phyloP scores from a whole-genome alignment of 305 asterid species.

The Solanum chacoense region DNA sequence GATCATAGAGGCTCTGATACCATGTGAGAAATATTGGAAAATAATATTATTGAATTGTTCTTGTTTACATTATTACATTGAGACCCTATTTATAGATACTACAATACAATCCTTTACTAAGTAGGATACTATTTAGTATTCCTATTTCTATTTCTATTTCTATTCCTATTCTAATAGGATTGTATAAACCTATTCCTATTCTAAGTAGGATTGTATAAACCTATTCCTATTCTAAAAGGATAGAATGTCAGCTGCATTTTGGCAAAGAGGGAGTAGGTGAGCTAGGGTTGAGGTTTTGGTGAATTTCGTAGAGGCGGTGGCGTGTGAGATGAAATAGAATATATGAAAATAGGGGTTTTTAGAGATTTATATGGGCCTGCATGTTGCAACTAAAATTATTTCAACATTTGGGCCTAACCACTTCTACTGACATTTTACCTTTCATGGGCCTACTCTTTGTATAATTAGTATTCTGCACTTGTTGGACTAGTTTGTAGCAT shows the following conservation, averaged over 20 bases:
- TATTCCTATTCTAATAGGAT: too few species aligned
- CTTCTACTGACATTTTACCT: not conserved
- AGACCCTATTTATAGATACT: too few species aligned
- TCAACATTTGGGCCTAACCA: not conserved
- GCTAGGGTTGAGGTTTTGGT: slow-evolving; percentile 8
- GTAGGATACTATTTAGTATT: too few species aligned
- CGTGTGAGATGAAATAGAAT: not conserved
- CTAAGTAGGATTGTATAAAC: too few species aligned
- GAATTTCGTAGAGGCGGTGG: not conserved
- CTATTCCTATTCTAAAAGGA: too few species aligned
- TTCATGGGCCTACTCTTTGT: not conserved
- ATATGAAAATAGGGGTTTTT: slow-evolving; percentile 12
- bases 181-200: too few species aligned
- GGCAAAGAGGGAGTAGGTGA: not conserved
- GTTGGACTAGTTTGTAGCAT: not conserved
- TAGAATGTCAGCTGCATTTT: slow-evolving; percentile 22
- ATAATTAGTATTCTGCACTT: not conserved
- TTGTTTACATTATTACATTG: too few species aligned
- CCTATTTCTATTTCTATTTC: too few species aligned
- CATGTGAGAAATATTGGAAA: too few species aligned
- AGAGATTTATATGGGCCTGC: not conserved
- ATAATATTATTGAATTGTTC: too few species aligned
- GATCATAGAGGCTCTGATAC: too few species aligned
- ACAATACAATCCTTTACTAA: too few species aligned
- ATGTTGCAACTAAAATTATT: not conserved